A percentile compares a stretch with the other conserved stretches of the same genome.
phyloP scores from a whole-genome alignment of 192 early-diverging fungal genomes.

The Cladochytrium replicatum region DNA sequence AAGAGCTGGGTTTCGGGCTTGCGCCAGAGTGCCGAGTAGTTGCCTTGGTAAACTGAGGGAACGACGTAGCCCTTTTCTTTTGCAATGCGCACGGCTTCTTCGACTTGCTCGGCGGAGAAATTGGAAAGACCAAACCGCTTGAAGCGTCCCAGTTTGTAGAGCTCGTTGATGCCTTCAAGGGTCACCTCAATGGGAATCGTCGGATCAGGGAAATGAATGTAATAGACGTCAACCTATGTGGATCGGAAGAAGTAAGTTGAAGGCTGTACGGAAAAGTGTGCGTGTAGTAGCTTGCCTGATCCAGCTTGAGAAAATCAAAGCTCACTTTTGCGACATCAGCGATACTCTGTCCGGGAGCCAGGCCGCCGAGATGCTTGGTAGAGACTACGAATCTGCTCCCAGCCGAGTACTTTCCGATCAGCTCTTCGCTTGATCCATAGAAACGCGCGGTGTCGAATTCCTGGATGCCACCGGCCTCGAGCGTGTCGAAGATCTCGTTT shows the following conservation, averaged over 20 bases:
- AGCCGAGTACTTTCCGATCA: conserved; percentile 11
- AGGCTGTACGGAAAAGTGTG: neutral
- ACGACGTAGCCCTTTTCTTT: conserved; percentile 9
- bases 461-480: conserved; percentile 3
- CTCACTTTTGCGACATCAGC: conserved; percentile 7
- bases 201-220: conserved; percentile 34
- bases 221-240: conserved; percentile 31
- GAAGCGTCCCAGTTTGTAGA: conserved; percentile 25
- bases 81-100: conserved; percentile 8
- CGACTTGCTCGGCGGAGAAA: conserved; percentile 13
- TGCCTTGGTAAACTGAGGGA: conserved; percentile 17
- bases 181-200: conserved; percentile 30
- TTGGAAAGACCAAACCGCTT: conserved; percentile 18
- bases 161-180: conserved; percentile 27
- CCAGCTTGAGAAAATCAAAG: conserved; percentile 15
- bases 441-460: conserved; percentile 28
- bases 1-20: conserved; percentile 15
- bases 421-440: conserved; percentile 28
- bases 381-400: conserved; percentile 17
- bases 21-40: conserved; percentile 23
- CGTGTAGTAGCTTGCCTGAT: conserved; percentile 5
- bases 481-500: no score
- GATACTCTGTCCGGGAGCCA: neutral
- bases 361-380: conserved; percentile 21
- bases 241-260: neutral